phyloP scores from a whole-genome alignment of 2,329 filamentous ascomycete genomes.

The Gliomastix tumulicola region DNA sequence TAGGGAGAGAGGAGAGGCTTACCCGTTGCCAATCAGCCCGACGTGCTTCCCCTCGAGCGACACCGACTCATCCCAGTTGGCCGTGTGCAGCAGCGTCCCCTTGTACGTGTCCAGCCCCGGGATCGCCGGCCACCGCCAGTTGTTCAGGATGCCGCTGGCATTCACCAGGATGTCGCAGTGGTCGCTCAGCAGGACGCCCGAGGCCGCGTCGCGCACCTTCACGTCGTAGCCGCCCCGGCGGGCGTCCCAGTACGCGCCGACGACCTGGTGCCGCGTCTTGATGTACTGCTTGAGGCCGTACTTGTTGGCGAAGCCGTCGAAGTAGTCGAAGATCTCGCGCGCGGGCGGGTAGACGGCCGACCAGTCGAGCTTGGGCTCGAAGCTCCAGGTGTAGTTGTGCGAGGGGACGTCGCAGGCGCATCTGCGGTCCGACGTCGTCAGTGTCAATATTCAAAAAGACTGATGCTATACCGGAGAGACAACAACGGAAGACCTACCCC shows the following conservation, averaged over 20 bases:
- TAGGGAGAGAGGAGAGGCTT: conserved; percentile 2
- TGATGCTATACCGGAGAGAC: too few species aligned
- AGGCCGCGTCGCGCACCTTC: conserved; percentile 19
- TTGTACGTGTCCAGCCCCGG: conserved; percentile 40
- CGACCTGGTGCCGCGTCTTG: conserved; percentile 12
- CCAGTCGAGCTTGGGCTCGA: conserved; percentile 23
- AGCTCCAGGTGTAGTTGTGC: conserved; percentile 43
- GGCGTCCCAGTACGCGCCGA: conserved; percentile 25
- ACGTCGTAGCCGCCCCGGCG: conserved; percentile 23
- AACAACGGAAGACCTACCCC: too few species aligned
- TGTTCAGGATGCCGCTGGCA: conserved; percentile 9
- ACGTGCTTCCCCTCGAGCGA: conserved; percentile 28
- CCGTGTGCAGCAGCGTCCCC: conserved; percentile 44
- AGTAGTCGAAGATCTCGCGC: conserved; percentile 26
- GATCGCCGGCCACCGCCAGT: conserved; percentile 37
- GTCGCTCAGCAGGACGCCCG: conserved; percentile 19
- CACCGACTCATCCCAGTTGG: conserved; percentile 35
- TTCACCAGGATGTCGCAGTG: conserved; percentile 16
- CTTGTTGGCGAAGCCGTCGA: conserved; percentile 22
- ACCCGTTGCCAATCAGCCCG: conserved; percentile 35
- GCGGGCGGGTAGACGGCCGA: conserved; percentile 31
- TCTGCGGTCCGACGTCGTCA: too few species aligned
- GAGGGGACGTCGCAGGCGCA: conserved; percentile 43
- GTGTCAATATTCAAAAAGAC: too few species aligned
- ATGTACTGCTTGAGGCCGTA: conserved; percentile 26